A percentile compares a stretch with the other conserved stretches of the same genome.
These are phyloP conservation scores for Talaromyces adpressus DNA, from an alignment of 495 filamentous ascomycete species.

Conservation along the genomic window DNA sequence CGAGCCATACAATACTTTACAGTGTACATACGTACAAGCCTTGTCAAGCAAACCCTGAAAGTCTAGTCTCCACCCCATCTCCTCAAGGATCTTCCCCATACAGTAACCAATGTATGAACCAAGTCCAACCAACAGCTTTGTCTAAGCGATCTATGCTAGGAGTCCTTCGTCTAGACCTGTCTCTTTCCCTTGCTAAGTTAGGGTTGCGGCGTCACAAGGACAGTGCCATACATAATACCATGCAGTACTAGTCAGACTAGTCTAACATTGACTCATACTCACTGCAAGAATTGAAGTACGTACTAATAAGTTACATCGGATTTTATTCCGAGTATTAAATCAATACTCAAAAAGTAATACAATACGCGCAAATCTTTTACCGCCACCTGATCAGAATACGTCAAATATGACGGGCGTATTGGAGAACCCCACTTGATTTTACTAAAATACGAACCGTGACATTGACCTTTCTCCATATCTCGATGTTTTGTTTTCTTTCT, in stretches of 20 bases:
- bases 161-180: not conserved
- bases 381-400: conserved; percentile 5
- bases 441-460: not conserved
- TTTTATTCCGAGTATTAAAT: not conserved
- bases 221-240: not conserved
- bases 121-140: not conserved
- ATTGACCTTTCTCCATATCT: not conserved
- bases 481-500: not conserved
- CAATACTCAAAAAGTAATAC: not conserved
- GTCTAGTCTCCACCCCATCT: not conserved
- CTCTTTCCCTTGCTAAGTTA: not conserved
- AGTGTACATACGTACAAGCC: not conserved
- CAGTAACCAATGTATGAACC: not conserved
- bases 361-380: conserved; percentile 1
- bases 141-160: not conserved
- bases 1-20: not conserved
- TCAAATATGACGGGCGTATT: not conserved
- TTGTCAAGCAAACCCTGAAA: not conserved
- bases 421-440: not conserved
- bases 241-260: not conserved
- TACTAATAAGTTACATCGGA: not conserved
- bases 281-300: not conserved
- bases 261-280: too few species aligned
- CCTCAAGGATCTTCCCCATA: not conserved
- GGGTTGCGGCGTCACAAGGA: conserved; percentile 2